Percentiles rank a stretch among this genome's conserved stretches.
Conservation (phyloP, 768 basidiomycete genomes). For the Leccinum obscurum region DNA sequence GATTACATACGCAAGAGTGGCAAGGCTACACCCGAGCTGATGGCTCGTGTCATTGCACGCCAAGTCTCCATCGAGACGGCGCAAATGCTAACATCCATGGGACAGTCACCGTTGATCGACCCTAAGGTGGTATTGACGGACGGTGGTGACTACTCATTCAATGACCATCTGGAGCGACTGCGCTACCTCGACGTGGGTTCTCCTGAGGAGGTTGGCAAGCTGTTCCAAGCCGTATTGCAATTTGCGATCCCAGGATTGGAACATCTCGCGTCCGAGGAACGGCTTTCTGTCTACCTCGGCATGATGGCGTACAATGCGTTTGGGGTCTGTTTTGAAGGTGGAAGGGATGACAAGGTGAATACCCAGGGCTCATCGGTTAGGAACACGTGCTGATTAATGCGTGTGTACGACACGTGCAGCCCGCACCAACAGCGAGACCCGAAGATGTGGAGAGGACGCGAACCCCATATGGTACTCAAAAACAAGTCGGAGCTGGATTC, state of each 20-base stretch:
- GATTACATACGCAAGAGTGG: conserved; percentile 52
- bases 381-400: neutral
- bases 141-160: conserved; percentile 56
- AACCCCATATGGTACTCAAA: conserved; percentile 72
- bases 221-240: conserved; percentile 56
- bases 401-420: conserved; percentile 38
- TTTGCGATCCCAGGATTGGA: conserved; percentile 71
- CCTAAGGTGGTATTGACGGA: conserved; percentile 38
- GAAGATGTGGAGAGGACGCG: conserved; percentile 76
- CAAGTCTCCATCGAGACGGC: conserved; percentile 65
- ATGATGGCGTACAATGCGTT: conserved; percentile 78
- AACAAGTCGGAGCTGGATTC: conserved; percentile 74
- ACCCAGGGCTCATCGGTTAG: neutral
- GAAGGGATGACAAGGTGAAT: conserved; percentile 69
- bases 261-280: conserved; percentile 64
- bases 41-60: conserved; percentile 70
- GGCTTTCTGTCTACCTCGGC: conserved; percentile 58
- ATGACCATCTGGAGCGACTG: conserved; percentile 77
- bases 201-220: conserved; percentile 46
- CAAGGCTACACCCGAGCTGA: conserved; percentile 52
- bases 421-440: conserved; percentile 50
- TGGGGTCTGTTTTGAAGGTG: conserved; percentile 66
- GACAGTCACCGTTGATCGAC: conserved; percentile 9
- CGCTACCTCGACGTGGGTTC: conserved; percentile 61
- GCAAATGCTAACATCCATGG: conserved; percentile 46